phyloP scores from a whole-genome alignment of 495 filamentous ascomycete species.

The Rhizodiscina lignyota region DNA sequence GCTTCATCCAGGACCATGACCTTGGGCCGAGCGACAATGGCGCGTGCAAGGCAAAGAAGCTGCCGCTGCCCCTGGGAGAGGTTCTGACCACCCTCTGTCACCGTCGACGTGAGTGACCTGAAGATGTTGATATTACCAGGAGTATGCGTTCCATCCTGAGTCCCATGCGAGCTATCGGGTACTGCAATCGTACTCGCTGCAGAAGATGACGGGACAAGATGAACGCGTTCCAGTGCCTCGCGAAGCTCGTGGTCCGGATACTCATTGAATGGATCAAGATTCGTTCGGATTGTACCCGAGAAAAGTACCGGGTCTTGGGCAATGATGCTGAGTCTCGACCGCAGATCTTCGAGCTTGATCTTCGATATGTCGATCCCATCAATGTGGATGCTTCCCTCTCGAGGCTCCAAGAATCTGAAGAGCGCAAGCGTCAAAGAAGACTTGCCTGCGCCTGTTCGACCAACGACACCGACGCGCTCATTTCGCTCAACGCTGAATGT shows the following conservation, averaged over 20 bases:
- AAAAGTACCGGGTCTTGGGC: slow-evolving; percentile 37
- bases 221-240: slow-evolving; percentile 60
- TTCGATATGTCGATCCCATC: slow-evolving; percentile 11
- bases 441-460: slow-evolving; percentile 77
- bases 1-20: slow-evolving; percentile 88
- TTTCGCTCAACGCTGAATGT: slow-evolving; percentile 53
- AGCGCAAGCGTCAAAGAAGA: slow-evolving; percentile 34
- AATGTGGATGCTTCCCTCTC: slow-evolving; percentile 7
- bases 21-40: slow-evolving; percentile 62
- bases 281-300: slow-evolving; percentile 66
- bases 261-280: slow-evolving; percentile 67
- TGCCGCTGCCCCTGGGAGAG: slow-evolving; percentile 81
- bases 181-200: slow-evolving; percentile 21
- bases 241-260: slow-evolving; percentile 54
- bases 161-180: slow-evolving; percentile 1
- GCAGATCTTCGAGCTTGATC: slow-evolving; percentile 7
- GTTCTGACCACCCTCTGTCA: slow-evolving; percentile 64
- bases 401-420: slow-evolving; percentile 9
- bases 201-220: slow-evolving; percentile 39
- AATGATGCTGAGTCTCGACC: slow-evolving; percentile 8
- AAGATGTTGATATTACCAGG: slow-evolving; percentile 38
- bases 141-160: slow-evolving; percentile 1
- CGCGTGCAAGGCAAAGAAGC: slow-evolving; percentile 74
- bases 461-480: slow-evolving; percentile 68
- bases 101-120: slow-evolving; percentile 37